These are phyloP conservation scores for Cyclotella atomus DNA, from an alignment of 108 stramenopile species.

Conservation along the genomic window DNA sequence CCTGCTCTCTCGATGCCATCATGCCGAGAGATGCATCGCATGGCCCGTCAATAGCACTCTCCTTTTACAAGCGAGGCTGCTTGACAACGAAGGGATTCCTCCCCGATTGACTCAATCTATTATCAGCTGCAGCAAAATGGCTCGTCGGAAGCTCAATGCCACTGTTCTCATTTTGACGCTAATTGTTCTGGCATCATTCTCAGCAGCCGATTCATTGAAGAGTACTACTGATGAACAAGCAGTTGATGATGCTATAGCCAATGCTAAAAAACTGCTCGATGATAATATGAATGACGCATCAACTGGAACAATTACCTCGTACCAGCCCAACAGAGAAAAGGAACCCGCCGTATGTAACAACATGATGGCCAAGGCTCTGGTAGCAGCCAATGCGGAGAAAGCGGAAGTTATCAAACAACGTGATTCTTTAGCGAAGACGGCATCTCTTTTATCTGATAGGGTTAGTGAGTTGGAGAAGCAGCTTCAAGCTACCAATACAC, in stretches of 20 bases:
- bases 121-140: neutral
- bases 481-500: conserved; percentile 19
- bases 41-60: too few species aligned
- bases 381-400: conserved; percentile 55
- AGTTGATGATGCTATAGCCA: conserved; percentile 15
- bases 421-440: conserved; percentile 42
- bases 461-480: conserved; percentile 33
- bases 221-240: neutral
- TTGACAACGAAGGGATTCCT: too few species aligned
- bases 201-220: conserved; percentile 12
- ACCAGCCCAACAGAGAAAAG: conserved; percentile 34
- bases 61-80: too few species aligned
- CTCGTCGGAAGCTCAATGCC: neutral
- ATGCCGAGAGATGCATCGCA: too few species aligned
- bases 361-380: conserved; percentile 55
- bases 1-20: too few species aligned
- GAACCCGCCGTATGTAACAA: conserved; percentile 51
- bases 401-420: conserved; percentile 31
- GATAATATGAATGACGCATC: conserved; percentile 45
- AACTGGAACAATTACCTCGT: conserved; percentile 41
- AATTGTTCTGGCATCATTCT: neutral
- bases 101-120: too few species aligned
- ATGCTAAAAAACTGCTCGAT: conserved; percentile 40
- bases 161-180: neutral
- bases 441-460: conserved; percentile 24